These are phyloP conservation scores for Paramecium sexaurelia DNA, from an alignment of 73 alveolate genomes.

Conservation along the genomic window DNA sequence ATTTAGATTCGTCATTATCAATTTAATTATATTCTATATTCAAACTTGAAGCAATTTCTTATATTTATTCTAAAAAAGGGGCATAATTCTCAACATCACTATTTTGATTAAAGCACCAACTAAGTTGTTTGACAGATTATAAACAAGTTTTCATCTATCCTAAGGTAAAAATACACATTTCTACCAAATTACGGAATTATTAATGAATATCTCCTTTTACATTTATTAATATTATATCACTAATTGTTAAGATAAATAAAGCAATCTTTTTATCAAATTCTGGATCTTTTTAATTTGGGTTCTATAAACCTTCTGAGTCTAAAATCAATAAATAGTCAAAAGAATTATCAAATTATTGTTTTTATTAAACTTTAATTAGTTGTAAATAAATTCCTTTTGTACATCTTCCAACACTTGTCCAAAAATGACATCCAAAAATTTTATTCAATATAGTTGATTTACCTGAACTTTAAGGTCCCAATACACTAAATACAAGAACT, in stretches of 20 bases:
- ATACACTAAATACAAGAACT: conserved; percentile 26
- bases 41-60: not conserved
- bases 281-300: not conserved
- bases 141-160: not conserved
- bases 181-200: not conserved
- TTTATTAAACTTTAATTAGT: not conserved
- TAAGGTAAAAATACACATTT: not conserved
- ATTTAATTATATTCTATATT: not conserved
- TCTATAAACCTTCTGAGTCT: conserved; percentile 63
- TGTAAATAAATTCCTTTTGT: conserved; percentile 59
- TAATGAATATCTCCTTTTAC: conserved; percentile 62
- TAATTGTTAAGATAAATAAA: conserved; percentile 40
- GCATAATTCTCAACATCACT: not conserved
- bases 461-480: conserved; percentile 70
- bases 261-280: conserved; percentile 56
- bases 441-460: conserved; percentile 66
- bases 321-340: not conserved
- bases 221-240: conserved; percentile 14
- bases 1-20: not conserved
- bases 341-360: not conserved
- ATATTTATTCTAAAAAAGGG: not conserved
- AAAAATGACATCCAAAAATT: conserved; percentile 64
- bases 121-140: not conserved
- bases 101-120: not conserved
- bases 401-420: conserved; percentile 66